Base-by-base conservation (phyloP, 148 eudicot genomes). In the Polygonum maritimum region DNA sequence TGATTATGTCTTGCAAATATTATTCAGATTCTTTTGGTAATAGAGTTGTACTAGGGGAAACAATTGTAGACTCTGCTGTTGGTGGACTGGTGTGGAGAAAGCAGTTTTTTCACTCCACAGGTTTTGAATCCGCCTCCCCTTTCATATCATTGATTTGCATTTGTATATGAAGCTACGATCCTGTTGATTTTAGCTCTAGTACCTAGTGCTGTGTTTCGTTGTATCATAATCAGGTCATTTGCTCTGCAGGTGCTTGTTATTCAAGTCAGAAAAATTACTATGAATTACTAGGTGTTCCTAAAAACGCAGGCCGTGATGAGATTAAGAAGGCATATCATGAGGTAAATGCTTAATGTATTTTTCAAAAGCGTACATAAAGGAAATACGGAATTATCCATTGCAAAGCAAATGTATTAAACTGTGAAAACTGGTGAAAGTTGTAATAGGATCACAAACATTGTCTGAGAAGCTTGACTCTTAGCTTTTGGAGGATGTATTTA, bases 241-340 rank as follows among this genome's bases (percentile, higher is more conserved):
- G 39, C 78, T 48, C 47, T 79, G 38, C 83, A 94, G 98, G 96
- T 63, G 40, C 77, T 45, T 74, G 80, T 63, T 79, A 60, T 31
- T 79, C 88, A 5, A 83, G 75, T 19, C 79, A 83, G 41, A 79
- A 80, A 26, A 88, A 88, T 85, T 88, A 88, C 78, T 94, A 94
- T 78, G 91, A 90, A 18, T 60, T 89, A 71, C 85, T 94, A 51
- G 97, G 98, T 58, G 90, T 94, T 76, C 65, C 96, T 49, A 77
- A 82, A 75, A 78, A 79, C 82, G 97, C 97, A 51, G 80, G 85
- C 41, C 86, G 76, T 73, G 92, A 92, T 81, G 92, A 94, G 81
- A 92, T 94, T 80, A 90, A 85, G 79, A 92, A 92, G 84, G 93
- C 96, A 77, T 94, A 84, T 83, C 98, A 87, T 76, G 85, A 75